phyloP scores from a whole-genome alignment of 129 eudicot genomes.

The Artemisia annua region DNA sequence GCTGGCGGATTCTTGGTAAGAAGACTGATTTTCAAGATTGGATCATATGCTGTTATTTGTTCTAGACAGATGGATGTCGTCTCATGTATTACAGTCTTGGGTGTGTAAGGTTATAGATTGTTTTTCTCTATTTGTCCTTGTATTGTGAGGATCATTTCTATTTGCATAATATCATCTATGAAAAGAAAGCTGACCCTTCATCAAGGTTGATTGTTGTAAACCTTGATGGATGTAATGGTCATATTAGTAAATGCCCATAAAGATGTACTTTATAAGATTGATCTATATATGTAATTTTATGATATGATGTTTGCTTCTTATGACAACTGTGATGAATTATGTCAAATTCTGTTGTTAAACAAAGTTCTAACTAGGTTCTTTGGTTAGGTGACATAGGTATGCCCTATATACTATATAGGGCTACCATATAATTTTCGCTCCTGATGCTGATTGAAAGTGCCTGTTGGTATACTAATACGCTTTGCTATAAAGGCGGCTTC shows the following conservation, averaged over 20 bases:
- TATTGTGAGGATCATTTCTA: slow-evolving; percentile 15
- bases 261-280: not conserved
- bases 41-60: not conserved
- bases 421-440: no score
- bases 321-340: not conserved
- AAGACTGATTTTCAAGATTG: slow-evolving; percentile 28
- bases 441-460: not conserved
- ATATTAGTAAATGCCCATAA: slow-evolving; percentile 18
- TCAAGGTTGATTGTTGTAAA: slow-evolving; percentile 18
- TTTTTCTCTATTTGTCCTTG: not conserved
- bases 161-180: not conserved
- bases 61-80: slow-evolving; percentile 4
- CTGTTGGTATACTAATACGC: no score
- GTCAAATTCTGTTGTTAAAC: no score
- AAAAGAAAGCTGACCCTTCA: not conserved
- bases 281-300: not conserved
- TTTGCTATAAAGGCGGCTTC: no score
- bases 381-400: not conserved
- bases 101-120: slow-evolving; percentile 5
- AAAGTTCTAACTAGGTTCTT: no score
- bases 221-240: slow-evolving; percentile 19
- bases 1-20: slow-evolving; percentile 7
- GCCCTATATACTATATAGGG: not conserved
- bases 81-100: not conserved
- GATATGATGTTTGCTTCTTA: not conserved